Evolutionary conservation across 1,139 yeast genomes (phyloP), one percentile per base, ranked within the genome.

Genomic region (Kodamaea fungicola): DNA sequence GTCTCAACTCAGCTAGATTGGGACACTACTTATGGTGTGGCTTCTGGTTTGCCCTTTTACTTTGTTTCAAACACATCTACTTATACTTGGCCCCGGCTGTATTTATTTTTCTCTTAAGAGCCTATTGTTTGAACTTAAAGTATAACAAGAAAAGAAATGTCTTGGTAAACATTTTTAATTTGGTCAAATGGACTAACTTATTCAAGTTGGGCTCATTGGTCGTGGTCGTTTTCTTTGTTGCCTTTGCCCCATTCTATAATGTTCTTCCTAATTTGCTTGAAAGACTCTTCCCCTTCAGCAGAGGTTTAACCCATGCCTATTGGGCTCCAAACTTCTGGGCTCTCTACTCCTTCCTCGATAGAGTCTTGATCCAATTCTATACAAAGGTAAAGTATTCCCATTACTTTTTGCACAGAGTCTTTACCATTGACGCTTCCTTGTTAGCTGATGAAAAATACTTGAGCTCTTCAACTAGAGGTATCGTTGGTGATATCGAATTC

Each of bases 281-380:
- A 5, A 69, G 98, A 35, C 62, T 94, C 29, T 92, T 92, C 61
- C 98, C 98, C 5, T 92, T 92, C 55, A 84, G 95, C 35, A 74
- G 98, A 54, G 98, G 98, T 1, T 71, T 94, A 29, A 92, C 97
- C 4, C 98, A 94, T 60, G 97, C 97, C 0, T 94, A 94, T 62
- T 92, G 98, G 98, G 98, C 98, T 1, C 98, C 98, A 4, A 92
- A 92, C 51, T 68, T 89, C 37, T 92, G 99, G 99, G 96, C 98
- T 0, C 51, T 92, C 8, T 92, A 92, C 59, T 86, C 97, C 1
- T 84, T 87, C 48, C 45, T 73, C n/a, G 99, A 92, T 60, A 71
- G 96, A 42, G 55, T 82, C 1, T 67, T 90, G 39, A 78, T 88
- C 22, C 70, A 73, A 43, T 51, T 74, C 13, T 74, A 64, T 51